Evolutionary conservation across 495 filamentous ascomycete genomes (phyloP).

Genomic region (Terfezia claveryi): DNA sequence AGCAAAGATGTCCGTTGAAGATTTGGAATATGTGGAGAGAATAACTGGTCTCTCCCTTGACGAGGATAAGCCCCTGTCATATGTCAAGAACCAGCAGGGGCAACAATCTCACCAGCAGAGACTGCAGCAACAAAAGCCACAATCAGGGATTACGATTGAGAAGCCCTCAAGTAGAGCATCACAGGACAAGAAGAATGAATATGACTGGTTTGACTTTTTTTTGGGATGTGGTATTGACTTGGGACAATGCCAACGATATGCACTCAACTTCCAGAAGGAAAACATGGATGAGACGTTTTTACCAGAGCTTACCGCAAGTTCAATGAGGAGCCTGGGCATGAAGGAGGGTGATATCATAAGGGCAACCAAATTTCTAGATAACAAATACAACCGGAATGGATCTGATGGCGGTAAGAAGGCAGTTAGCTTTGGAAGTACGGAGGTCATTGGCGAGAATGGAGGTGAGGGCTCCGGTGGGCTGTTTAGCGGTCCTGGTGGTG

Average conservation of each 20-base stretch:
- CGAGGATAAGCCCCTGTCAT: constrained; percentile 84
- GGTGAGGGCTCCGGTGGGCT: constrained; percentile 43
- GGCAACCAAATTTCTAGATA: constrained; percentile 75
- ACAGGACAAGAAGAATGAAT: constrained; percentile 37
- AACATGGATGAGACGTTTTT: constrained; percentile 87
- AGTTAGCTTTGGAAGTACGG: constrained; percentile 37
- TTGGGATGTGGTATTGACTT: constrained; percentile 72
- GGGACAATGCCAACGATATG: constrained; percentile 82
- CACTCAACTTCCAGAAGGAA: constrained; percentile 65
- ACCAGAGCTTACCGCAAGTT: constrained; percentile 60
- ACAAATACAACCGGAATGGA: constrained; percentile 45
- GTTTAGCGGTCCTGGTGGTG: constrained; percentile 78
- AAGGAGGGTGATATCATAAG: constrained; percentile 93
- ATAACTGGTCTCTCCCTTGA: constrained; percentile 72
- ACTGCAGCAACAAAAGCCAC: constrained; percentile 7
- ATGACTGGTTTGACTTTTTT: constrained; percentile 99
- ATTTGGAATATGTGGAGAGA: constrained; percentile 84
- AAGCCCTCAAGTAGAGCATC: constrained; percentile 24
- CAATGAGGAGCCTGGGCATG: constrained; percentile 65
- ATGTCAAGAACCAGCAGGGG: constrained; percentile 33
- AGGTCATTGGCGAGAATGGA: constrained; percentile 28
- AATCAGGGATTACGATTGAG: constrained; percentile 29
- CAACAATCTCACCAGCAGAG: constrained; percentile 11
- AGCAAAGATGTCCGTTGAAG: constrained; percentile 80
- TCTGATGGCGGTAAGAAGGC: constrained; percentile 32